Percentiles rank a stretch among this genome's conserved stretches.
phyloP scores from a whole-genome alignment of 495 filamentous ascomycete species.

The Niebla homalea region DNA sequence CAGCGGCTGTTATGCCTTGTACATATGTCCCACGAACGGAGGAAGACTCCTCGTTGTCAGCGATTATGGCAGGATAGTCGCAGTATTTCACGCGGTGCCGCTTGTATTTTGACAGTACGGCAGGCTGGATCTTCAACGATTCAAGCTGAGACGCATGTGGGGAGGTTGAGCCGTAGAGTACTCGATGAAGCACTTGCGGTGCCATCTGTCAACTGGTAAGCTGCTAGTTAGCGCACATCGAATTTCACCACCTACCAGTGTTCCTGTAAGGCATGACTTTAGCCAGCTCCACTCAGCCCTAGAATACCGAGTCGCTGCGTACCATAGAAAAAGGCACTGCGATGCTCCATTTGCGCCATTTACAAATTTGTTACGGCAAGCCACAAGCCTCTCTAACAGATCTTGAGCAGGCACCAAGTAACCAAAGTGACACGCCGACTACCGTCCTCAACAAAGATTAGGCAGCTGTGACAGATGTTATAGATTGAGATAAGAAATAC shows the following conservation, averaged over 20 bases:
- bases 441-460: no score
- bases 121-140: constrained; percentile 53
- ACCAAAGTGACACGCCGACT: no score
- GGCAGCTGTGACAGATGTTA: no score
- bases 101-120: constrained; percentile 57
- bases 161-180: constrained; percentile 51
- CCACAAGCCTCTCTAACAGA: no score
- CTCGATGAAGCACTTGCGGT: constrained; percentile 65
- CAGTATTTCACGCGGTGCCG: constrained; percentile 52
- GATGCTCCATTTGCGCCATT: constrained; percentile 25
- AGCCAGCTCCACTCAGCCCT: neutral
- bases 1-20: constrained; percentile 61
- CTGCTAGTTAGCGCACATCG: constrained; percentile 15
- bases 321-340: constrained; percentile 47
- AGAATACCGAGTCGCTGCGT: constrained; percentile 2
- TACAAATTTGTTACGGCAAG: no score
- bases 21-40: constrained; percentile 72
- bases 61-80: constrained; percentile 79
- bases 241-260: constrained; percentile 14
- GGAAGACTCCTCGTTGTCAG: constrained; percentile 15
- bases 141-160: constrained; percentile 38
- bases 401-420: no score
- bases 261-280: constrained; percentile 13
- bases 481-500: no score
- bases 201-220: constrained; percentile 50